Conservation (phyloP, 1,284 basidiomycete genomes). For the Volvariella surrecta region DNA sequence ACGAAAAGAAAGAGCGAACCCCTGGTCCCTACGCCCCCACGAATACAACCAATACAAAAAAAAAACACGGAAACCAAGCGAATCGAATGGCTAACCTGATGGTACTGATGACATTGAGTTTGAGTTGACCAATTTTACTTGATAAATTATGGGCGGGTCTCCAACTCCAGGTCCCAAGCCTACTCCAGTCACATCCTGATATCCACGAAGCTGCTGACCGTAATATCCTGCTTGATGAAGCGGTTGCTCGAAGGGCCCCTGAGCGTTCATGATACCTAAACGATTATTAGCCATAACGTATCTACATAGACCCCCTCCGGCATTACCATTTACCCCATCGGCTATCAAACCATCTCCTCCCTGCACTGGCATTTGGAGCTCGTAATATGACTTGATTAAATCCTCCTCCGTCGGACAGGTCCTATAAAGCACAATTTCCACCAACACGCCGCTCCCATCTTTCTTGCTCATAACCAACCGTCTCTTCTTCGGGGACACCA, state of each 20-base stretch:
- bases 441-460: constrained; percentile 22
- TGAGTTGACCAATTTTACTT: neutral
- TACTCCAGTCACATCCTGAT: too few relatives aligned
- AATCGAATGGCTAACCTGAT: neutral
- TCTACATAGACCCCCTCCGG: too few relatives aligned
- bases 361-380: neutral
- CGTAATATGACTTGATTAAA: too few relatives aligned
- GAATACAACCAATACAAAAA: neutral
- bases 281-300: too few relatives aligned
- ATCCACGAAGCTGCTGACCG: too few relatives aligned
- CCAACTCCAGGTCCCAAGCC: neutral
- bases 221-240: too few relatives aligned
- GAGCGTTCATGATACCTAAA: too few relatives aligned
- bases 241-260: too few relatives aligned
- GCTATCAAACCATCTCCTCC: neutral
- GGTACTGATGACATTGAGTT: too few relatives aligned
- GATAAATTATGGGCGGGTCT: neutral
- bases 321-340: too few relatives aligned
- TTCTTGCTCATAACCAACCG: constrained; percentile 17
- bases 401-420: constrained; percentile 14
- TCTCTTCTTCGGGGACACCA: neutral
- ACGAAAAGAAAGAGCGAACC: neutral
- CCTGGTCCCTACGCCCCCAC: neutral
- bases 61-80: neutral
- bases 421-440: constrained; percentile 31